Evolutionary conservation across 1,139 yeast species (phyloP), one percentile per base, ranked within the genome.

Genomic region (Pichia inconspicua): DNA sequence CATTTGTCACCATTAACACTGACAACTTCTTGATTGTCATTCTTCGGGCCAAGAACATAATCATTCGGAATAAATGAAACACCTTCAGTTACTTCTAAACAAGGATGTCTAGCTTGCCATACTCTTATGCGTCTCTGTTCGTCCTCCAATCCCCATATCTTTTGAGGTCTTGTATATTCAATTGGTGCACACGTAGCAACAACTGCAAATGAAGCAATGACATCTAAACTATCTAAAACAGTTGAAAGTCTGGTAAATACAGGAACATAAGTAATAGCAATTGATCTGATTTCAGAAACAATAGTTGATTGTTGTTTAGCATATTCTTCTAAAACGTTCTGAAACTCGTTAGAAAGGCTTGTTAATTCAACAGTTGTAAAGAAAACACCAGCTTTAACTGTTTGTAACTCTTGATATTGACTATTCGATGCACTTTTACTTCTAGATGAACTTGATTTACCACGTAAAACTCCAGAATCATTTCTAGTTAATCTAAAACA

Each of bases 301-400:
- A 92, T 76, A 14, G 81, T 78, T 5, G 82, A 69, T 66, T 92
- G 97, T 53, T 85, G 83, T 47, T 70, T 69, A 54, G 84, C 80
- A 64, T 90, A 92, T 50, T 82, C 84, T 17, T 73, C 72, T 51
- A 80, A 80, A 25, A 83, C 71, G 43, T 78, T 77, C 12, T 70
- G 67, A 58, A 80, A 83, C 52, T 81, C 78, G 42, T 71, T 70
- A 9, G 90, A 78, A 41, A 83, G 70, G n/a, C 71, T 68, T 41
- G 77, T 73, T 54, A 92, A 70, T 54, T 75, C 74, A 40, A 71
- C 67, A 3, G 95, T 87, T 7, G 96, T 87, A 69, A 92, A 92
- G 64, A 74, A 88, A 2, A 90, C 92, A 49, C 98, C 98, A 1
- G 96, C 95, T 64, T 92, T 92, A 35, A 88, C 95, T 0, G 97